Conservation (phyloP, 2,329 filamentous ascomycete species). For the Paramyrothecium sp. region DNA sequence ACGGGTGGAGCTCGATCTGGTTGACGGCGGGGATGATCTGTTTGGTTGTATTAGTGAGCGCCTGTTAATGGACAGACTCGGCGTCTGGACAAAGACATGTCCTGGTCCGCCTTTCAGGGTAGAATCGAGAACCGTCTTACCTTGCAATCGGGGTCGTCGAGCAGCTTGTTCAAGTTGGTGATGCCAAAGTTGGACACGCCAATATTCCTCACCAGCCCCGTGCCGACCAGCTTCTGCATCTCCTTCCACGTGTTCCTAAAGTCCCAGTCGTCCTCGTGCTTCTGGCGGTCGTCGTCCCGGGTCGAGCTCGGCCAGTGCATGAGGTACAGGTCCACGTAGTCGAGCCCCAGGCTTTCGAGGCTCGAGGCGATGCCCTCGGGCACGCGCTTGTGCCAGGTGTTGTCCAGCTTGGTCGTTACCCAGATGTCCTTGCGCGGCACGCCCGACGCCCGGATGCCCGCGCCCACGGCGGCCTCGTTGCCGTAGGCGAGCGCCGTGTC, state of each 20-base stretch:
- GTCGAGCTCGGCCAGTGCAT: conserved; percentile 72
- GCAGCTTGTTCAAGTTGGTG: conserved; percentile 73
- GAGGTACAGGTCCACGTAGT: conserved; percentile 70
- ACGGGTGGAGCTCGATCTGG: conserved; percentile 80
- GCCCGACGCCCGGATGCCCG: conserved; percentile 62
- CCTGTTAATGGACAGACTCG: not conserved
- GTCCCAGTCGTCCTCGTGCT: conserved; percentile 75
- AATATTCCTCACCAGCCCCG: conserved; percentile 76
- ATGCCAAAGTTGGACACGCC: conserved; percentile 87
- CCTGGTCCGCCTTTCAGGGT: no score
- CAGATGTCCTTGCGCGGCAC: conserved; percentile 66
- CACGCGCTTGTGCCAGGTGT: conserved; percentile 73
- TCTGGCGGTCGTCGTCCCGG: conserved; percentile 59
- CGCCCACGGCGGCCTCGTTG: conserved; percentile 70
- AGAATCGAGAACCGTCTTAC: conserved; percentile 29
- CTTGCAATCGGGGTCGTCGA: conserved; percentile 64
- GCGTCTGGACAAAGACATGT: not conserved
- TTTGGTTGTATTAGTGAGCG: conserved; percentile 18
- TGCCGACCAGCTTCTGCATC: conserved; percentile 66
- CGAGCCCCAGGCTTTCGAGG: conserved; percentile 57
- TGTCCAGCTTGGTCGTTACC: conserved; percentile 81
- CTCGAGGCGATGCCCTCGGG: conserved; percentile 59
- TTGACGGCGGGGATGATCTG: conserved; percentile 68
- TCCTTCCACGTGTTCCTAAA: conserved; percentile 78
- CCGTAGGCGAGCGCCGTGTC: conserved; percentile 76